phyloP scores from a whole-genome alignment of 805 yeast genomes.

The Candida taoyuanica region DNA sequence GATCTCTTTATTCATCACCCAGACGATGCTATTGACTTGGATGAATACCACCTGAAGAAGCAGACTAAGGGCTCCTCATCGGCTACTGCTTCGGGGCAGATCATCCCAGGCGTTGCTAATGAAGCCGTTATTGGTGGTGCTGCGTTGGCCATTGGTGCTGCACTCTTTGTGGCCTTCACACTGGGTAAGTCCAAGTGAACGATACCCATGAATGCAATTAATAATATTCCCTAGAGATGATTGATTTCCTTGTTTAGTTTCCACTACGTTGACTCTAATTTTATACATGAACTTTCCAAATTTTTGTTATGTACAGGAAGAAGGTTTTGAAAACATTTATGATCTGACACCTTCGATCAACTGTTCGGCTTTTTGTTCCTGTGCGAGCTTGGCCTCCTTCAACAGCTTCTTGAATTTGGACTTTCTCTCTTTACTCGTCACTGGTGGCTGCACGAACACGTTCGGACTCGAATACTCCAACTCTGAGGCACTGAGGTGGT shows the following conservation, averaged over 20 bases:
- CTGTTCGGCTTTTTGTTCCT: slow-evolving; percentile 21
- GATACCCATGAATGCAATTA: neutral
- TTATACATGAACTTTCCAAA: too few species aligned
- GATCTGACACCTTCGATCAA: slow-evolving; percentile 22
- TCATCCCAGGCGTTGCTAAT: slow-evolving; percentile 54
- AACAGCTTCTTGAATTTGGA: slow-evolving; percentile 21
- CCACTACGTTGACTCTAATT: neutral
- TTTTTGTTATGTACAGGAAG: neutral
- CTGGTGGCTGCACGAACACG: slow-evolving; percentile 20
- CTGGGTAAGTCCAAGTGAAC: slow-evolving; percentile 34
- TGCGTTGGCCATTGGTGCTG: slow-evolving; percentile 52
- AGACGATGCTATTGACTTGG: slow-evolving; percentile 37
- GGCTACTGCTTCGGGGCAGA: slow-evolving; percentile 10
- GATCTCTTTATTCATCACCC: slow-evolving; percentile 71
- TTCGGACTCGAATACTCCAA: slow-evolving; percentile 21
- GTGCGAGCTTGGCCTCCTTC: slow-evolving; percentile 22
- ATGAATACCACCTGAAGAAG: slow-evolving; percentile 21
- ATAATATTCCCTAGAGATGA: neutral
- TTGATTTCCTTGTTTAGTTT: neutral
- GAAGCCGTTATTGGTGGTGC: slow-evolving; percentile 63
- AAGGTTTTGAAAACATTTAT: neutral
- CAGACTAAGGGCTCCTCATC: slow-evolving; percentile 6
- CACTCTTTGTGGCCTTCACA: slow-evolving; percentile 51
- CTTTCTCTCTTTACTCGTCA: slow-evolving; percentile 22
- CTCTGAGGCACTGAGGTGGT: slow-evolving; percentile 16